A percentile compares a stretch with the other conserved stretches of the same genome.
Evolutionary conservation across 1,284 basidiomycete genomes (phyloP).

Genomic region (Afroboletus lepidellus): DNA sequence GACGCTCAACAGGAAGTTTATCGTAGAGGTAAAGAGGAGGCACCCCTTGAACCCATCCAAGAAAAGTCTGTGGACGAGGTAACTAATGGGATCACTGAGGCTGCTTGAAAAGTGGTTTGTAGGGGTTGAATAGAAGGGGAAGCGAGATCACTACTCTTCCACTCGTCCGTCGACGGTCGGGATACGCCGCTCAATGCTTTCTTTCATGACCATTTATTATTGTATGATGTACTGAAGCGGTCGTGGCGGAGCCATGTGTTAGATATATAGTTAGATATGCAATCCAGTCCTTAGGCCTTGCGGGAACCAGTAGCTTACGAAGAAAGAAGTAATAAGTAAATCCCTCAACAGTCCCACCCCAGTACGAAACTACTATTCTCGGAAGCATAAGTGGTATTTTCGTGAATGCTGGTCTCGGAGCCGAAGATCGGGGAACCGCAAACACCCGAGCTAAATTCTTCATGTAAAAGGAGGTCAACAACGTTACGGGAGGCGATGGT

Average conservation of each 20-base stretch:
- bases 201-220: not conserved
- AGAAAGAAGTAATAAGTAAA: not conserved
- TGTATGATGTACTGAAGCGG: not conserved
- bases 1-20: conserved; percentile 29
- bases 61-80: conserved; percentile 20
- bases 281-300: not conserved
- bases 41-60: conserved; percentile 11
- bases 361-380: conserved; percentile 49
- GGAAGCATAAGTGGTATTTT: conserved; percentile 16
- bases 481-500: conserved; percentile 82
- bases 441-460: conserved; percentile 63
- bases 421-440: conserved; percentile 44
- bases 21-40: conserved; percentile 8
- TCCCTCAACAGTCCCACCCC: conserved; percentile 63
- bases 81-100: not conserved
- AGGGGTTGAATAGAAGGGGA: not conserved
- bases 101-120: not conserved
- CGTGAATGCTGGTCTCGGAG: conserved; percentile 8
- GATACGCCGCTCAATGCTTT: not conserved
- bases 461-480: conserved; percentile 72
- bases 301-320: not conserved
- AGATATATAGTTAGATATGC: conserved; percentile 1
- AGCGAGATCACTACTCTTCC: not conserved
- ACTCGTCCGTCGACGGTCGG: not conserved
- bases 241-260: not conserved